Conservation (phyloP, 495 filamentous ascomycete species). For the Talaromyces liani region DNA sequence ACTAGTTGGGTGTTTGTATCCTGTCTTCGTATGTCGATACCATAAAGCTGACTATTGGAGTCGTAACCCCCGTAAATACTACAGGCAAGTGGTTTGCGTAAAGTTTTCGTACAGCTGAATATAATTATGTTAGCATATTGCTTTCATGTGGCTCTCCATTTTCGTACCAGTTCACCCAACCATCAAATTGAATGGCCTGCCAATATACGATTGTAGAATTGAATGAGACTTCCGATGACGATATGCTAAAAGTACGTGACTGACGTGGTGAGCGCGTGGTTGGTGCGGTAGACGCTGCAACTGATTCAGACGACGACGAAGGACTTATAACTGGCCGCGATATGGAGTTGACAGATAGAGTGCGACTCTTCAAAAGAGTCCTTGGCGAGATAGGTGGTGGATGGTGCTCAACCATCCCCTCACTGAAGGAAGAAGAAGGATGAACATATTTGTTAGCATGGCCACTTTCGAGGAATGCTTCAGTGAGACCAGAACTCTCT, state of each 20-base stretch:
- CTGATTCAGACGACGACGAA: constrained; percentile 15
- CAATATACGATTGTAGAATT: background rate
- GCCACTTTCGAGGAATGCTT: background rate
- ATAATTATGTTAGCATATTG: background rate
- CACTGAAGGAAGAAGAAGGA: background rate
- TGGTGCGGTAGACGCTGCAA: constrained; percentile 12
- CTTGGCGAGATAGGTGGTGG: background rate
- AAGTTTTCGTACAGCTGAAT: background rate
- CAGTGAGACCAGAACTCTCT: constrained; percentile 1
- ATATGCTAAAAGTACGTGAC: background rate
- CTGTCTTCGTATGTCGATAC: background rate
- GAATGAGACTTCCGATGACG: background rate
- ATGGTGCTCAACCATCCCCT: background rate
- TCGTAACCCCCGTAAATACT: constrained; percentile 4
- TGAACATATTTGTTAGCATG: background rate
- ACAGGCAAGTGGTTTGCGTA: background rate
- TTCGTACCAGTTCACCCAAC: constrained; percentile 7
- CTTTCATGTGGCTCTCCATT: background rate
- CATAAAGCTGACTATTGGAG: constrained; percentile 1
- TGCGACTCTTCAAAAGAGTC: background rate
- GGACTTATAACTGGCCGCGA: background rate
- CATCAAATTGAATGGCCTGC: background rate
- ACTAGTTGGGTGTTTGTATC: background rate
- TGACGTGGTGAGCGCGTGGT: background rate
- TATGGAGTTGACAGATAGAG: background rate